Conservation (phyloP, 768 basidiomycete genomes). For the Hericium coralloides region DNA sequence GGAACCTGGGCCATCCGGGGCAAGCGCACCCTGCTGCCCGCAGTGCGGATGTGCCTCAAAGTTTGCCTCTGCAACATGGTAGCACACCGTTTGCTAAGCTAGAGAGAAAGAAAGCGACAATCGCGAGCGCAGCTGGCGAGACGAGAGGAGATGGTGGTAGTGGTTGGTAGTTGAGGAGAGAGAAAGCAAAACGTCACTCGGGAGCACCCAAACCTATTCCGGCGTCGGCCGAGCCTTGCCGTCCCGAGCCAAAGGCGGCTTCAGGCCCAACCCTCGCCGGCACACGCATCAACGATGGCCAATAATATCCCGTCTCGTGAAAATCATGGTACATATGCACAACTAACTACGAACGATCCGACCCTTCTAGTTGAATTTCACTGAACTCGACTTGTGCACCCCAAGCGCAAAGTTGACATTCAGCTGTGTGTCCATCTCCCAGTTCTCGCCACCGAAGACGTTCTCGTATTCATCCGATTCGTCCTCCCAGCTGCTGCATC, state of each 20-base stretch:
- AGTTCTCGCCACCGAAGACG: slow-evolving; percentile 4
- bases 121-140: not conserved
- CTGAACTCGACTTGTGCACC: not conserved
- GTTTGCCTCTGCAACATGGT: slow-evolving; percentile 31
- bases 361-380: not conserved
- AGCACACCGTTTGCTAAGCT: not conserved
- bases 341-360: too few relatives aligned
- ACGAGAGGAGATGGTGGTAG: not conserved
- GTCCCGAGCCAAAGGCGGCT: not conserved
- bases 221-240: not conserved
- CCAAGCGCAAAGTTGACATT: slow-evolving; percentile 5
- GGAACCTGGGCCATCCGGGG: slow-evolving; percentile 12
- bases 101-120: not conserved
- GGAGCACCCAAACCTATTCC: not conserved
- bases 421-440: slow-evolving; percentile 7
- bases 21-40: slow-evolving; percentile 17
- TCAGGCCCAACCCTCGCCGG: not conserved
- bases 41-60: slow-evolving; percentile 26
- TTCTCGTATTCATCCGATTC: not conserved
- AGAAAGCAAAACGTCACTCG: not conserved
- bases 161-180: not conserved
- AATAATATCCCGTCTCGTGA: too few relatives aligned
- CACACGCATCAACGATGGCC: not conserved
- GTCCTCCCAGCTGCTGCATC: slow-evolving; percentile 5
- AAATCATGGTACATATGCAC: too few relatives aligned